Evolutionary conservation across 2,329 filamentous ascomycete genomes (phyloP).

Genomic region (Phialocephala sp.): DNA sequence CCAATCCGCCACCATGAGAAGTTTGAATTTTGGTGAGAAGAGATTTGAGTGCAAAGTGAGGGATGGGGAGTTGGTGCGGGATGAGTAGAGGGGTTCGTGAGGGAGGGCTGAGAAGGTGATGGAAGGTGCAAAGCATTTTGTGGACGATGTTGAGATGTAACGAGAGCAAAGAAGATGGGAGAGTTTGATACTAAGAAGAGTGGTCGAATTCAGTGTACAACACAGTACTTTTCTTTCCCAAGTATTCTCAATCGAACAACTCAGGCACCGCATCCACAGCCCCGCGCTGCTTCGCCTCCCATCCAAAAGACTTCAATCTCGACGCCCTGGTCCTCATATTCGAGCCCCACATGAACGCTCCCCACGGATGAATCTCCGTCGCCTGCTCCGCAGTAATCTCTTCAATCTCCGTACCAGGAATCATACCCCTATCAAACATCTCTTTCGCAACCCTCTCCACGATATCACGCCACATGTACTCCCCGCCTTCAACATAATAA

Average conservation of each 20-base stretch:
- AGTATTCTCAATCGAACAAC: background rate
- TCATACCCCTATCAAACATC: conserved; percentile 53
- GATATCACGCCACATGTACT: conserved; percentile 56
- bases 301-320: conserved; percentile 14
- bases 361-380: conserved; percentile 27
- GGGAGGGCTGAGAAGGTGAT: too few species aligned
- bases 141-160: too few species aligned
- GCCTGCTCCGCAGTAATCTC: conserved; percentile 25
- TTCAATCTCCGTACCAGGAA: conserved; percentile 38
- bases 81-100: too few species aligned
- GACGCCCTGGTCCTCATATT: conserved; percentile 26
- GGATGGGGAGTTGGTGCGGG: too few species aligned
- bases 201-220: too few species aligned
- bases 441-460: conserved; percentile 50
- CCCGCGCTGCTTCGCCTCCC: background rate
- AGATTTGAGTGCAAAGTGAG: too few species aligned
- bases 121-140: too few species aligned
- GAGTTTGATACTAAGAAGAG: too few species aligned
- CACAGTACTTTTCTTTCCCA: background rate
- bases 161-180: too few species aligned
- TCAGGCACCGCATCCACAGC: conserved; percentile 2
- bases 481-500: conserved; percentile 61
- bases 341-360: conserved; percentile 23
- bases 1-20: too few species aligned
- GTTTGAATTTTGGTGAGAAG: too few species aligned